phyloP scores from a whole-genome alignment of 495 filamentous ascomycete species.

The Aspergillus cristatus region DNA sequence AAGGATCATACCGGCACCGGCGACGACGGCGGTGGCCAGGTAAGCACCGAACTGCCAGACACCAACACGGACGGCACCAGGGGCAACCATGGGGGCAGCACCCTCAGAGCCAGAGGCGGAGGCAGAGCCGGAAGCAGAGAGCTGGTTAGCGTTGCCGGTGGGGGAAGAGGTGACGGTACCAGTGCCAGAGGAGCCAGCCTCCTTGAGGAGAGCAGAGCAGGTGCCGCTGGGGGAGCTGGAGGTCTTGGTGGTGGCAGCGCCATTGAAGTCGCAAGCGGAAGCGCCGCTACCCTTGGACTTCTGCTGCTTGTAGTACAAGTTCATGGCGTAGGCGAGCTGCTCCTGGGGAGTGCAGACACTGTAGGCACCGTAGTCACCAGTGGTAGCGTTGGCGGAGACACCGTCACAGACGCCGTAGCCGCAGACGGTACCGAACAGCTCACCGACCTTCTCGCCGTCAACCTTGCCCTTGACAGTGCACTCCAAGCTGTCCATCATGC shows the following conservation, averaged over 20 bases:
- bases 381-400: slow-evolving; percentile 58
- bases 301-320: slow-evolving; percentile 67
- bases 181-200: slow-evolving; percentile 54
- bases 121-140: slow-evolving; percentile 10
- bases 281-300: slow-evolving; percentile 29
- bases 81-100: slow-evolving; percentile 12
- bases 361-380: slow-evolving; percentile 75
- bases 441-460: slow-evolving; percentile 42
- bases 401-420: slow-evolving; percentile 57
- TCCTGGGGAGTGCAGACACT: slow-evolving; percentile 70
- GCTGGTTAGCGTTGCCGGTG: slow-evolving; percentile 24
- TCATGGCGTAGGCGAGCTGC: slow-evolving; percentile 71
- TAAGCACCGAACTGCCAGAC: slow-evolving; percentile 55
- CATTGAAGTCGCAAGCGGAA: slow-evolving; percentile 69
- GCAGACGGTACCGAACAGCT: slow-evolving; percentile 70
- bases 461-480: slow-evolving; percentile 53
- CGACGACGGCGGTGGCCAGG: slow-evolving; percentile 52
- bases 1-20: slow-evolving; percentile 62
- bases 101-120: slow-evolving; percentile 5
- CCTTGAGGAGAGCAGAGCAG: slow-evolving; percentile 45
- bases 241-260: slow-evolving; percentile 46
- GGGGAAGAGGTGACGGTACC: slow-evolving; percentile 49
- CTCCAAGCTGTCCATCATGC: slow-evolving; percentile 62
- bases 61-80: slow-evolving; percentile 44
- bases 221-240: slow-evolving; percentile 36